phyloP scores from a whole-genome alignment of 148 eudicot species.

The Persicaria tinctoria region DNA sequence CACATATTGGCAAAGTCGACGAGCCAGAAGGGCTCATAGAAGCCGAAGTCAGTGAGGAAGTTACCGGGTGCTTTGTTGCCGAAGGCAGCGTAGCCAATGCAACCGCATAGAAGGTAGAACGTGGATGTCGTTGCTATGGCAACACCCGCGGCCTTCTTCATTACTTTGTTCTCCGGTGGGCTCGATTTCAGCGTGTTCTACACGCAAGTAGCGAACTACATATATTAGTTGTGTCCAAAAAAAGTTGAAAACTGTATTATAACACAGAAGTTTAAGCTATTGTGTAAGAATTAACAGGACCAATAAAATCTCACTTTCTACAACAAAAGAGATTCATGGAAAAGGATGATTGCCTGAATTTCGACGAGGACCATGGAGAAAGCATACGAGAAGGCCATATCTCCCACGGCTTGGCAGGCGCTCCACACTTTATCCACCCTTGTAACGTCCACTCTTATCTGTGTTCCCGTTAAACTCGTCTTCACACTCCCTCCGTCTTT shows the following conservation, averaged over 20 bases:
- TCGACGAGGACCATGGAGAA: slow-evolving; percentile 27
- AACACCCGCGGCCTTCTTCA: neutral
- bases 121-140: slow-evolving; percentile 41
- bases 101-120: slow-evolving; percentile 69
- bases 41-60: slow-evolving; percentile 61
- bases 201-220: neutral
- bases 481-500: neutral
- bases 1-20: slow-evolving; percentile 52
- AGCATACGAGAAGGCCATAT: slow-evolving; percentile 36
- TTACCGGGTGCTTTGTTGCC: slow-evolving; percentile 66
- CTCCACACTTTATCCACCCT: neutral
- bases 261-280: neutral
- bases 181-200: slow-evolving; percentile 10
- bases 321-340: neutral
- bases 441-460: neutral
- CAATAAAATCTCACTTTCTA: neutral
- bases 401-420: slow-evolving; percentile 28
- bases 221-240: no score
- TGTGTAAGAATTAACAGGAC: neutral
- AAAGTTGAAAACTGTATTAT: no score
- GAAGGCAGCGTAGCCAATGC: slow-evolving; percentile 70
- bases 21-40: slow-evolving; percentile 68
- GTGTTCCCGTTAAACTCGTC: neutral
- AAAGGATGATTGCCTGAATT: slow-evolving; percentile 6
- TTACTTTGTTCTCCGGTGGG: neutral